Percentiles rank a stretch among this genome's conserved stretches.
Evolutionary conservation across 2,329 filamentous ascomycete genomes (phyloP).

Genomic region (Zasmidium cellare): DNA sequence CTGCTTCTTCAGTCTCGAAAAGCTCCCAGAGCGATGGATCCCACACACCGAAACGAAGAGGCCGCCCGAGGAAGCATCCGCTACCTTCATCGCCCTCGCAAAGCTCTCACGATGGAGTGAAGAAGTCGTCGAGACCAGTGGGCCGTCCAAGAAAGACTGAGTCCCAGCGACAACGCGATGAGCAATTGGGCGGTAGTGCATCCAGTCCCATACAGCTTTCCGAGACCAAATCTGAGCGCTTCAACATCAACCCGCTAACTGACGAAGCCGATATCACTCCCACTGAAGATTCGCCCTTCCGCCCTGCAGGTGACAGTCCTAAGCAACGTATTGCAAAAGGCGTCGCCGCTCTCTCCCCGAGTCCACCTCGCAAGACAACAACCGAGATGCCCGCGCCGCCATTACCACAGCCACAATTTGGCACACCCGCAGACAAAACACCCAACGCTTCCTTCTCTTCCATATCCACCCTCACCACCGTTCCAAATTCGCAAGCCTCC

Average conservation of each 20-base stretch:
- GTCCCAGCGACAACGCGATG: conserved; percentile 7
- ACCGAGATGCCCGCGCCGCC: conserved; percentile 4
- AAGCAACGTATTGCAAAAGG: conserved; percentile 9
- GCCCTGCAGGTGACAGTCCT: conserved; percentile 7
- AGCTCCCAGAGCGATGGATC: conserved; percentile 1
- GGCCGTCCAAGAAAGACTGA: conserved; percentile 5
- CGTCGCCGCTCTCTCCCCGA: conserved; percentile 4
- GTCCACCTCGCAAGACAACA: neutral
- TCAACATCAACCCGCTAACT: conserved; percentile 14
- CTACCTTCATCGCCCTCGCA: neutral
- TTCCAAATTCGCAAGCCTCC: conserved; percentile 27
- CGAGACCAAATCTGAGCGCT: conserved; percentile 2
- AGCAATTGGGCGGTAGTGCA: conserved; percentile 5
- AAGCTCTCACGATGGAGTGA: neutral
- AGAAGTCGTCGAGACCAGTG: neutral
- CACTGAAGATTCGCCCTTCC: conserved; percentile 16
- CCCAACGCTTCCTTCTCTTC: conserved; percentile 25
- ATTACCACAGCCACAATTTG: conserved; percentile 3
- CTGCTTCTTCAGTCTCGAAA: neutral
- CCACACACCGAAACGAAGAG: conserved; percentile 1
- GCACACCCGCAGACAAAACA: conserved; percentile 1
- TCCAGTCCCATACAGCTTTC: neutral
- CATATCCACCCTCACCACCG: conserved; percentile 33
- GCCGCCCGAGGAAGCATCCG: neutral
- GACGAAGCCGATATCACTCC: conserved; percentile 14